phyloP scores from a whole-genome alignment of 768 basidiomycete genomes.

The Rickenella mellea region DNA sequence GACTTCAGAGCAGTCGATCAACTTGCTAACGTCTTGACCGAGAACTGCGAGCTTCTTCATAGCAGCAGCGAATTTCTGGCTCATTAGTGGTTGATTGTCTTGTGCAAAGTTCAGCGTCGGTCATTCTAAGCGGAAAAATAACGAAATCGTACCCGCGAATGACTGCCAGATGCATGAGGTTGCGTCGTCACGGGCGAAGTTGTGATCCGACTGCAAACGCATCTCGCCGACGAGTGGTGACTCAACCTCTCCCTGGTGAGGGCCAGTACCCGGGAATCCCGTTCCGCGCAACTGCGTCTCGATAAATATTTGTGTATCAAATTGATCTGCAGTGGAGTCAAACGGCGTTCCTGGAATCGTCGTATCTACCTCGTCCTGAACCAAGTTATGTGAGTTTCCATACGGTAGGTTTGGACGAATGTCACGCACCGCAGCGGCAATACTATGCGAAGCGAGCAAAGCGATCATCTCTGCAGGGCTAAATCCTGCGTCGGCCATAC shows the following conservation, averaged over 20 bases:
- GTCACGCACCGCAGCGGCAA: constrained; percentile 9
- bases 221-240: constrained; percentile 32
- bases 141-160: constrained; percentile 19
- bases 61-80: neutral
- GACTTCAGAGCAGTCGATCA: constrained; percentile 11
- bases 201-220: constrained; percentile 34
- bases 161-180: constrained; percentile 41
- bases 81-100: neutral
- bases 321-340: constrained; percentile 15
- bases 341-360: constrained; percentile 15
- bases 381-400: too few relatives aligned
- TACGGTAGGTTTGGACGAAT: too few relatives aligned
- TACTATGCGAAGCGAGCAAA: constrained; percentile 17
- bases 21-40: constrained; percentile 5
- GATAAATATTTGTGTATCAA: constrained; percentile 15
- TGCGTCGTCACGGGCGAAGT: constrained; percentile 23
- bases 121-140: constrained; percentile 6
- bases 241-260: constrained; percentile 29
- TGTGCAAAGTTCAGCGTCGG: constrained; percentile 12
- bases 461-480: constrained; percentile 13
- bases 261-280: constrained; percentile 20
- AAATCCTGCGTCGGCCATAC: constrained; percentile 15
- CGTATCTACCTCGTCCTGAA: constrained; percentile 16
- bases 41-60: constrained; percentile 10
- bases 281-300: constrained; percentile 14